phyloP scores from a whole-genome alignment of 176 grass and related monocot species.

The Carex kokanica region DNA sequence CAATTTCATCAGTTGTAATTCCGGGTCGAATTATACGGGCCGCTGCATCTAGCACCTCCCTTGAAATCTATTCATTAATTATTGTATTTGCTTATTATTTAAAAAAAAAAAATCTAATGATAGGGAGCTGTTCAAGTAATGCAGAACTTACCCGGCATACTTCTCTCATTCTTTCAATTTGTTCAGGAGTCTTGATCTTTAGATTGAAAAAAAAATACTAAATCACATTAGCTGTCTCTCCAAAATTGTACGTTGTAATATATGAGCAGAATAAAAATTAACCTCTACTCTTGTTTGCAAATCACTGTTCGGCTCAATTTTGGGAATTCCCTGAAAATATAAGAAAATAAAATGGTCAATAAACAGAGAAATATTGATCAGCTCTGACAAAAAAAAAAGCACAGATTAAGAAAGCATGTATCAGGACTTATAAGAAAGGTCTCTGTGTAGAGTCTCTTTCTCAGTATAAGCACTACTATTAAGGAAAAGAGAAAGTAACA shows the following conservation, averaged over 20 bases:
- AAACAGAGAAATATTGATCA: slow-evolving; percentile 16
- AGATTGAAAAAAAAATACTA: slow-evolving; percentile 16
- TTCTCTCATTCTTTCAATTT: slow-evolving; percentile 97
- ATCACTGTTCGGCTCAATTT: slow-evolving; percentile 87
- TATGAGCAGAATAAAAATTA: slow-evolving; percentile 24
- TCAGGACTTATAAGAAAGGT: background rate
- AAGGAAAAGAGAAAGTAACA: slow-evolving; percentile 12
- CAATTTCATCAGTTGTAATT: slow-evolving; percentile 99
- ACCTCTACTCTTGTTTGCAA: slow-evolving; percentile 96
- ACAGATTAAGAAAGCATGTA: background rate
- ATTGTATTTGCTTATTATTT: slow-evolving; percentile 7
- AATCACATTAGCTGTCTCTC: background rate
- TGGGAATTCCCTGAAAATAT: slow-evolving; percentile 71
- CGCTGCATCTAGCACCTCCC: slow-evolving; percentile 90
- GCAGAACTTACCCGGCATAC: slow-evolving; percentile 72
- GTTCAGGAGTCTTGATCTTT: slow-evolving; percentile 91
- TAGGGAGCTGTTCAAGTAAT: background rate
- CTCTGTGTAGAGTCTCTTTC: background rate
- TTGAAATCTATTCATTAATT: slow-evolving; percentile 66
- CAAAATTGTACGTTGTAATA: background rate
- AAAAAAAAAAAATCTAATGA: background rate
- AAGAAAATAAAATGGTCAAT: background rate
- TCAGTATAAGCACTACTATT: background rate
- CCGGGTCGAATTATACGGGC: slow-evolving; percentile 80
- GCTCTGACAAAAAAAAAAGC: background rate